Conservation (phyloP, 164 flowering plant species). For the Nelumbo lutea region DNA sequence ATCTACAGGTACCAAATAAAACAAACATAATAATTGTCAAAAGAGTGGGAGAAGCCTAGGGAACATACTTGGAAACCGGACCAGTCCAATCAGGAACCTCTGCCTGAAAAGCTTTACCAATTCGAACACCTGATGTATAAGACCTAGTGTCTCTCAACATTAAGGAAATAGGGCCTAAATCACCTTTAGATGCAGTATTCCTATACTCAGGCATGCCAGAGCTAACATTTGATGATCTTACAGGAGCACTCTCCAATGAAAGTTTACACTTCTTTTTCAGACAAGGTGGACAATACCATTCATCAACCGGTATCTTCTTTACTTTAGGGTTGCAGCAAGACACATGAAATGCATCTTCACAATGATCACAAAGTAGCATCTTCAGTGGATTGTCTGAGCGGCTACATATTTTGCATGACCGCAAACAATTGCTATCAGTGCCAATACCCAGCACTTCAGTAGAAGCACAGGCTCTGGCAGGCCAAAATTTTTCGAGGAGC, state of each 20-base stretch:
- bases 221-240: constrained; percentile 15
- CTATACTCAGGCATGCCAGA: constrained; percentile 20
- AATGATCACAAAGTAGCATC: constrained; percentile 73
- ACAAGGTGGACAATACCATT: constrained; percentile 76
- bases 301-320: constrained; percentile 46
- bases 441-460: constrained; percentile 9
- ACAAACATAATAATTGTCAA: background rate
- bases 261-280: constrained; percentile 45
- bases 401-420: constrained; percentile 57
- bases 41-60: background rate
- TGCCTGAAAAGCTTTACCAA: constrained; percentile 84
- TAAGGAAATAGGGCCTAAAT: constrained; percentile 31
- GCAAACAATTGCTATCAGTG: constrained; percentile 16
- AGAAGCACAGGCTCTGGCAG: constrained; percentile 11
- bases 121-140: constrained; percentile 54
- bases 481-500: constrained; percentile 21
- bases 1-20: background rate
- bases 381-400: constrained; percentile 32
- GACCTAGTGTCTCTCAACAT: constrained; percentile 66
- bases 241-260: constrained; percentile 23
- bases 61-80: constrained; percentile 51
- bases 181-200: constrained; percentile 27
- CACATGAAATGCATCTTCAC: constrained; percentile 76
- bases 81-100: constrained; percentile 78
- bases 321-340: constrained; percentile 55